Evolutionary conservation across 2,329 filamentous ascomycete species (phyloP).

Genomic region (Chalara sp.): DNA sequence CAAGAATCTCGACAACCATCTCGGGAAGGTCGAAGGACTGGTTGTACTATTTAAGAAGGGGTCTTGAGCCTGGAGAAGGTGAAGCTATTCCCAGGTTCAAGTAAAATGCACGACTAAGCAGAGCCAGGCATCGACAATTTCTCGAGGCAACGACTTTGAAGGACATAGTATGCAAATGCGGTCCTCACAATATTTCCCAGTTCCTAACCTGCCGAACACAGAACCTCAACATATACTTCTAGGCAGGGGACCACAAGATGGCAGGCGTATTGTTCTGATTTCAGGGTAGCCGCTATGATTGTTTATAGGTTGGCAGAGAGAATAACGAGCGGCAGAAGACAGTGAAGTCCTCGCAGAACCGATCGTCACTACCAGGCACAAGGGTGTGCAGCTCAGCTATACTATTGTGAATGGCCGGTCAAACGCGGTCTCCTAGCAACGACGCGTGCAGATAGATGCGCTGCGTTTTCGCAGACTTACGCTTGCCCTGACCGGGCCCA

Average conservation of each 20-base stretch:
- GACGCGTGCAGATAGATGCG: slow-evolving; percentile 8
- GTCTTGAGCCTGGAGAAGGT: slow-evolving; percentile 3
- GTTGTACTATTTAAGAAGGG: slow-evolving; percentile 4
- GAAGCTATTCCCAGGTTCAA: background rate
- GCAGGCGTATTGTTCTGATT: background rate
- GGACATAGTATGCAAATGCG: background rate
- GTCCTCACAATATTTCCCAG: background rate
- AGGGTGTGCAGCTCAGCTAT: slow-evolving; percentile 9
- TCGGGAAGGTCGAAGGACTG: background rate
- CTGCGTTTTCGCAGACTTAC: slow-evolving; percentile 15
- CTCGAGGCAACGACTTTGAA: background rate
- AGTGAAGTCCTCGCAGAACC: slow-evolving; percentile 9
- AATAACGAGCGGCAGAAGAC: slow-evolving; percentile 19
- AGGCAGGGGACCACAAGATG: background rate
- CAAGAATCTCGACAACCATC: too few relatives aligned
- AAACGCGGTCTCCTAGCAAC: slow-evolving; percentile 21
- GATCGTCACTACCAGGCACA: slow-evolving; percentile 10
- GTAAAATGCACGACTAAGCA: too few relatives aligned
- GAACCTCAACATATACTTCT: background rate
- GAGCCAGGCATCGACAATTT: too few relatives aligned
- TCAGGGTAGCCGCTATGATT: background rate
- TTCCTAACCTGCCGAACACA: background rate
- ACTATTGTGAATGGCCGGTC: slow-evolving; percentile 16
- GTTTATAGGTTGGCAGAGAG: background rate
- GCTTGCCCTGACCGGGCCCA: slow-evolving; percentile 22